A percentile compares a stretch with the other conserved stretches of the same genome.
Conservation (phyloP, 495 filamentous ascomycete species). For the Penicillium manginii region DNA sequence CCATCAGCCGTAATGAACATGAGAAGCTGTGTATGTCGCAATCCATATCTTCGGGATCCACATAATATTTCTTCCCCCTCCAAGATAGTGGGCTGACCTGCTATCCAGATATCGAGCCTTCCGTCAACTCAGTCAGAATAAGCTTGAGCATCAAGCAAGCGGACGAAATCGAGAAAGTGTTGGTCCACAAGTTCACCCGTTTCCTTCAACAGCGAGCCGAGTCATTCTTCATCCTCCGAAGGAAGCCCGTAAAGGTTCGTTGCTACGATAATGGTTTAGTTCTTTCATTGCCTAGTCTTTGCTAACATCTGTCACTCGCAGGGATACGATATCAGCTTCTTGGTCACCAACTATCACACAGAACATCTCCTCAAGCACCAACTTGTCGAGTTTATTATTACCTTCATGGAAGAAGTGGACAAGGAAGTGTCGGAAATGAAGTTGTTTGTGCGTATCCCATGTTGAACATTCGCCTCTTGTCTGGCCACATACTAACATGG, state of each 20-base stretch:
- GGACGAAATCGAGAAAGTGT: constrained; percentile 88
- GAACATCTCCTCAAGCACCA: constrained; percentile 99
- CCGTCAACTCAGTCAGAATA: constrained; percentile 91
- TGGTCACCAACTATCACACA: constrained; percentile 98
- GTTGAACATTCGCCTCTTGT: too few relatives aligned
- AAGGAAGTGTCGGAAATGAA: constrained; percentile 99
- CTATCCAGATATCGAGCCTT: constrained; percentile 62
- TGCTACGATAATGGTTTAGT: not conserved
- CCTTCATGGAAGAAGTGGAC: constrained; percentile 99
- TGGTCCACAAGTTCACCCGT: constrained; percentile 96
- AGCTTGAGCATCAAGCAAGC: constrained; percentile 99
- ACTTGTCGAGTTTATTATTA: constrained; percentile 96
- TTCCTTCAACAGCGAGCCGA: constrained; percentile 96
- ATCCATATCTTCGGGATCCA: not conserved
- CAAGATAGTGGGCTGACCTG: not conserved
- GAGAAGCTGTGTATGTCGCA: constrained; percentile 69
- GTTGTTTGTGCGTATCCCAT: constrained; percentile 76
- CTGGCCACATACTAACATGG: too few relatives aligned
- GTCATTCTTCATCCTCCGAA: constrained; percentile 93
- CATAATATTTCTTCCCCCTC: not conserved
- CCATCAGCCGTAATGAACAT: constrained; percentile 90
- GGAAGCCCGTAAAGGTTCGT: constrained; percentile 89
- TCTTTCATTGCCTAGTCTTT: not conserved
- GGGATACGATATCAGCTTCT: constrained; percentile 98
- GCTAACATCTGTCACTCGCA: constrained; percentile 38